These are phyloP conservation scores for Pseudopithomyces maydicus DNA, from an alignment of 2,329 filamentous ascomycete species.

Conservation along the genomic window DNA sequence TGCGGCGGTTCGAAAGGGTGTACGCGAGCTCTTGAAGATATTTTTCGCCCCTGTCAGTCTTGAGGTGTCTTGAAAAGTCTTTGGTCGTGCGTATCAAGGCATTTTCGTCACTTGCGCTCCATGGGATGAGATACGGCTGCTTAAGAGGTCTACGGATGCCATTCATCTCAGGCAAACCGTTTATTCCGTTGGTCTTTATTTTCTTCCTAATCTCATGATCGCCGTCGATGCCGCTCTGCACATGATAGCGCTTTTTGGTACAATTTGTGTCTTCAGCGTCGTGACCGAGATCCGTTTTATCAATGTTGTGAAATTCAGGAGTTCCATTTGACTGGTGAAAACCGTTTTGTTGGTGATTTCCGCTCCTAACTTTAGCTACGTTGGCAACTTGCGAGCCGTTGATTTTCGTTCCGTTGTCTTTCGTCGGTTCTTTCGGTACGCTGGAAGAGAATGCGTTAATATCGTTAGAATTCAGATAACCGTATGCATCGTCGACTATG, in stretches of 20 bases:
- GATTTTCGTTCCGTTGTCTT: background rate
- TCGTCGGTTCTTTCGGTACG: background rate
- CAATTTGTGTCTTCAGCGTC: too few species aligned
- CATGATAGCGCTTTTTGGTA: too few species aligned
- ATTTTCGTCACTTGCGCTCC: background rate
- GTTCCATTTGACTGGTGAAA: too few species aligned
- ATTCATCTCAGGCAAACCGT: background rate
- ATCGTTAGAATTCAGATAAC: background rate
- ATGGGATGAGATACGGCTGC: background rate
- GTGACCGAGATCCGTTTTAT: too few species aligned
- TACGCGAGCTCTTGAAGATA: background rate
- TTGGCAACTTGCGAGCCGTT: too few species aligned
- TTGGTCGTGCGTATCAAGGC: background rate
- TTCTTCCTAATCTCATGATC: background rate
- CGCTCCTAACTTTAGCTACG: too few species aligned
- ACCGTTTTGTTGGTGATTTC: too few species aligned
- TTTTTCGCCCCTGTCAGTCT: background rate
- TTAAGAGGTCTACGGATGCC: background rate
- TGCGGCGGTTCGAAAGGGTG: background rate
- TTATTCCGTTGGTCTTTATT: too few species aligned
- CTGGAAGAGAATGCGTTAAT: background rate
- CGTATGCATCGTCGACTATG: constrained; percentile 20
- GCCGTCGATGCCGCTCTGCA: background rate
- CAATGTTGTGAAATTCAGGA: too few species aligned
- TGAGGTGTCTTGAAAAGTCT: background rate